Percentiles rank a stretch among this genome's conserved stretches.
These are phyloP conservation scores for Auricularia cornea DNA, from an alignment of 768 basidiomycete species.

Conservation along the genomic window DNA sequence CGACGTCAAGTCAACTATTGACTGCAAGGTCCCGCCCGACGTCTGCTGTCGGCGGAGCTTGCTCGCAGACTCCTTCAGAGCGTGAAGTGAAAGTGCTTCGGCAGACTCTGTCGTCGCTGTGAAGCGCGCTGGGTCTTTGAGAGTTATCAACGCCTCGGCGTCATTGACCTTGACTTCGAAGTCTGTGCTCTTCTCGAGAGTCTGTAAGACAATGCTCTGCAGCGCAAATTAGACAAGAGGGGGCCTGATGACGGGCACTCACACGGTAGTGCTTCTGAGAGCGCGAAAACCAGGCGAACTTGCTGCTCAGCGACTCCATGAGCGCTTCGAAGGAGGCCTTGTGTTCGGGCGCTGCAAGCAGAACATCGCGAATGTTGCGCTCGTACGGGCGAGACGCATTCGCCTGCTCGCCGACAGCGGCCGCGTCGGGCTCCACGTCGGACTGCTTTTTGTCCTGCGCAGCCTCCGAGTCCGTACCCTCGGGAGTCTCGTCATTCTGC, in stretches of 20 bases:
- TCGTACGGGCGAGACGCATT: not conserved
- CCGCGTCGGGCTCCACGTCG: too few species aligned
- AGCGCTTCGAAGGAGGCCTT: not conserved
- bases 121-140: not conserved
- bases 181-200: not conserved
- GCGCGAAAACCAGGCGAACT: not conserved
- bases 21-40: slow-evolving; percentile 38
- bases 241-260: not conserved
- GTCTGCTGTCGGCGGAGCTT: not conserved
- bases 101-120: not conserved
- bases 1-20: slow-evolving; percentile 66
- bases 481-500: too few species aligned
- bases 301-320: not conserved
- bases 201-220: not conserved
- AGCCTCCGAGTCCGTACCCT: too few species aligned
- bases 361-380: not conserved
- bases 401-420: too few species aligned
- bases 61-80: not conserved
- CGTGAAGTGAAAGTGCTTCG: not conserved
- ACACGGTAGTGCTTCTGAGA: not conserved
- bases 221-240: too few species aligned
- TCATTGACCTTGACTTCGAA: not conserved
- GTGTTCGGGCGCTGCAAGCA: not conserved
- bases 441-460: too few species aligned
- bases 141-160: not conserved